Evolutionary conservation across 192 early-diverging fungal species (phyloP).

Genomic region (Dissophora ornata): DNA sequence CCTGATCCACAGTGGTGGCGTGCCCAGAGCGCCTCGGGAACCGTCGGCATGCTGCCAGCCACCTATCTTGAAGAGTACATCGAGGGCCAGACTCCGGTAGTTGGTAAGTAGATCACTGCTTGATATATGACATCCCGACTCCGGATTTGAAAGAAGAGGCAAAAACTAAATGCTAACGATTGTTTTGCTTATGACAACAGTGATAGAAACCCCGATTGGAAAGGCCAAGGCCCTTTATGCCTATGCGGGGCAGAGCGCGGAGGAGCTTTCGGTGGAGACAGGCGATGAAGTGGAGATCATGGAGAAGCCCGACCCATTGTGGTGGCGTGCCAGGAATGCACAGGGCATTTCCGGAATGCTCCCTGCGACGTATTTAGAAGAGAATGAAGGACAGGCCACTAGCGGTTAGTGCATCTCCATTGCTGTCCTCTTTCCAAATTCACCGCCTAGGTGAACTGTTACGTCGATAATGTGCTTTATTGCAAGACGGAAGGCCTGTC

Average conservation of each 20-base stretch:
- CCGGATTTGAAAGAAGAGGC: too few species aligned
- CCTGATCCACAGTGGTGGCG: conserved; percentile 61
- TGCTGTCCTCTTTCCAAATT: conserved; percentile 19
- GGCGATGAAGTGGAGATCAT: conserved; percentile 69
- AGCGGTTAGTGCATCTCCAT: conserved; percentile 50
- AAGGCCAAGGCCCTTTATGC: conserved; percentile 34
- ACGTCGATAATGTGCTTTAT: too few species aligned
- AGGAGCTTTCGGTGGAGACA: conserved; percentile 71
- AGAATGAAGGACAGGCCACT: conserved; percentile 43
- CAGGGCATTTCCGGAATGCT: conserved; percentile 54
- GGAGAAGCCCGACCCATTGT: conserved; percentile 54
- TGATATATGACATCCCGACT: too few species aligned
- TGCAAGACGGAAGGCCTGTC: too few species aligned
- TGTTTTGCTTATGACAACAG: too few species aligned
- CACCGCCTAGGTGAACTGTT: too few species aligned
- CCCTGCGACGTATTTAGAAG: conserved; percentile 60
- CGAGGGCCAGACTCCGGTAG: conserved; percentile 23
- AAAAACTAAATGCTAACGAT: too few species aligned
- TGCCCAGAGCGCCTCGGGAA: conserved; percentile 46
- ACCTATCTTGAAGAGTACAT: conserved; percentile 61
- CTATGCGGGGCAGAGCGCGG: conserved; percentile 43
- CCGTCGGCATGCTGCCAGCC: conserved; percentile 57
- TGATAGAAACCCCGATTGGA: conserved; percentile 20
- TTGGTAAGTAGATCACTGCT: conserved; percentile 10
- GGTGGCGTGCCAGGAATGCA: conserved; percentile 53